Base-by-base conservation (phyloP, 768 basidiomycete species). In the Amyloporia xantha region DNA sequence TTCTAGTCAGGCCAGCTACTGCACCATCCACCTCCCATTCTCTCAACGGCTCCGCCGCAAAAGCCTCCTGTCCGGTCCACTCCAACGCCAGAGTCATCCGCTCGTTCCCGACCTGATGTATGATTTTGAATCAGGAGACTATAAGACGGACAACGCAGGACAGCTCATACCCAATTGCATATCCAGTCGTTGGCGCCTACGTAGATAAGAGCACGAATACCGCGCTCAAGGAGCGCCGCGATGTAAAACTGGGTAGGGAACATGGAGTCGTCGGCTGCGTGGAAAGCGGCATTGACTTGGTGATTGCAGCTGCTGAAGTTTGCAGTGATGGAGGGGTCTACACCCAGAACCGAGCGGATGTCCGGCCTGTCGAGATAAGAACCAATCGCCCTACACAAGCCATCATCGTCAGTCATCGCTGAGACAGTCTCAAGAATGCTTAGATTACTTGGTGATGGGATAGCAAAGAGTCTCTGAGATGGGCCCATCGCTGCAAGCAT, bases 301-400 rank as follows among this genome's bases (percentile, higher is more conserved):
- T 57, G 27, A n/a, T 66, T 68, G 59, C 71, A 72, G 38, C 66
- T 59, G 13, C 65, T 59, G 55, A 73, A 78, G 41, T 73, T 72
- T 5, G 63, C 63, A 3, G 58, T 51, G 2, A 68, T 59, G 3
- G 67, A 61, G 4, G 73, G 61, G 59, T 82, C 79, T 11, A 90
- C 84, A 35, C 89, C 89, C 3, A 92, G 72, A 2, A 66, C 62
- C 0, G 59, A 52, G 13, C 81, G 80, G 25, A 81, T 70, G 6
- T 71, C 67, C 1, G 78, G 74, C 27, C 72, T 71, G 59, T 81
- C 73, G 46, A 92, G 82, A 66, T 80, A 93, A 2, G 68, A 63
- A 0, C 62, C 52, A 52, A 91, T 83, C 53, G 71, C 59, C 44
- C 84, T 85, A 24, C 41, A 10, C 10, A 5, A 20, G n/a, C 11